Evolutionary conservation across 2,329 filamentous ascomycete species (phyloP), one percentile per base, ranked within the genome.

Genomic region (Ceratocystis huliohia): DNA sequence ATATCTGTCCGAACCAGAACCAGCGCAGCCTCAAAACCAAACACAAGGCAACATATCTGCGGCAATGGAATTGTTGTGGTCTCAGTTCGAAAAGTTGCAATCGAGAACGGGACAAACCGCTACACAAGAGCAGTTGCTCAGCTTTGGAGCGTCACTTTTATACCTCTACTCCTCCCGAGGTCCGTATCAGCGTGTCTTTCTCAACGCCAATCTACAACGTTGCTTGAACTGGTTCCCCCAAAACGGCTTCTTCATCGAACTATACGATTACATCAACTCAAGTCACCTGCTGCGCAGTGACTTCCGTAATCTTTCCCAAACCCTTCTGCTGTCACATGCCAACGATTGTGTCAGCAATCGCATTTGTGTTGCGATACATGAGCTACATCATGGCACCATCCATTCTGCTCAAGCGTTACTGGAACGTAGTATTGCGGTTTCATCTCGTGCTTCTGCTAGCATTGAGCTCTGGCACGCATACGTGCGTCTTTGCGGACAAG

Each of bases 221-320:
- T 88, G 87, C 69, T 78, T 94, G 25, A 71, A 71, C 0, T 73
- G 77, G 5, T 96, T 91, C 73, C 90, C 91, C 0, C 78, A 79
- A 62, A 96, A 96, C 75, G 88, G 85, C 1, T 79, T 90, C 5
- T 87, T 96, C 69, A 80, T 95, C 0, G 79, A 82, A 1, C 76
- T 94, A 0, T 88, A 88, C 69, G 82, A 85, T n/a, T 88, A 86
- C 79, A 86, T 89, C 69, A 87, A 93, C 72, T 80, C 84, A 1
- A 83, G 86, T 6, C 83, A 90, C 56, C 82, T 86, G 28, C 81
- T 94, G 65, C 83, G 91, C 69, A 89, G 95, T 70, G 87, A 89
- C 20, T 83, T 95, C 22, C 84, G 88, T n/a, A 79, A 82, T 5
- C 75, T 89, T 7, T 77, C 92, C 10, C 75, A 80, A 22, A 79